phyloP scores from a whole-genome alignment of 2,329 filamentous ascomycete genomes.

The Trichoderma sp. region DNA sequence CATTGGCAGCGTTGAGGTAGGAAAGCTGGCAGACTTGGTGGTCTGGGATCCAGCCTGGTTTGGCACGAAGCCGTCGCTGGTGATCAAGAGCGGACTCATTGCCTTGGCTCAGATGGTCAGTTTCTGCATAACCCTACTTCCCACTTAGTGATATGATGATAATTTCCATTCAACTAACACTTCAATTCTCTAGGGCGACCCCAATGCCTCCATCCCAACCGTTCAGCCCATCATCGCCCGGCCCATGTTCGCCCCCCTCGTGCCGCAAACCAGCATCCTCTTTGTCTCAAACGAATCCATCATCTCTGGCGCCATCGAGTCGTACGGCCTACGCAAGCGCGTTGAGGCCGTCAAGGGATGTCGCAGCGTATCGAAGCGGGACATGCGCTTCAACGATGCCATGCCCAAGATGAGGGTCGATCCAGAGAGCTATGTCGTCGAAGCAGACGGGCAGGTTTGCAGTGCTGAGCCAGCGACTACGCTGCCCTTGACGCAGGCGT shows the following conservation, averaged over 20 bases:
- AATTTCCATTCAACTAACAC: slow-evolving; percentile 7
- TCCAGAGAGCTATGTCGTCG: slow-evolving; percentile 84
- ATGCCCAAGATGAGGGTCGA: slow-evolving; percentile 90
- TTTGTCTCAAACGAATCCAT: slow-evolving; percentile 80
- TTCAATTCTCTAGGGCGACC: slow-evolving; percentile 61
- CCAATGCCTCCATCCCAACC: slow-evolving; percentile 83
- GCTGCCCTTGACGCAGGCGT: slow-evolving; percentile 76
- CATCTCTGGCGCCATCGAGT: slow-evolving; percentile 63
- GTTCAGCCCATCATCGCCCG: slow-evolving; percentile 82
- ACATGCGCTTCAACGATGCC: slow-evolving; percentile 87
- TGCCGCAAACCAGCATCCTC: slow-evolving; percentile 72
- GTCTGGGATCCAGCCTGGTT: slow-evolving; percentile 86
- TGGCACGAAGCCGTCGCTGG: slow-evolving; percentile 77
- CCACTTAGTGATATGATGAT: background rate
- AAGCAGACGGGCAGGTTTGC: slow-evolving; percentile 78
- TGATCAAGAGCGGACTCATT: slow-evolving; percentile 88
- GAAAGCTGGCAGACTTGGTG: slow-evolving; percentile 87
- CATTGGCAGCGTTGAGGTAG: slow-evolving; percentile 83
- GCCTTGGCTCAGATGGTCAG: slow-evolving; percentile 79
- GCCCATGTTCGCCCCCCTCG: slow-evolving; percentile 79
- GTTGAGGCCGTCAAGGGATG: slow-evolving; percentile 79
- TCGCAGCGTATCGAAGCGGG: slow-evolving; percentile 72
- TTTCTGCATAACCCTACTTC: slow-evolving; percentile 15
- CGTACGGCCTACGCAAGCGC: slow-evolving; percentile 76
- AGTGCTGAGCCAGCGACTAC: slow-evolving; percentile 69